These are phyloP conservation scores for Hymenoscyphus fraxineus DNA, from an alignment of 2,329 filamentous ascomycete species.

Conservation along the genomic window DNA sequence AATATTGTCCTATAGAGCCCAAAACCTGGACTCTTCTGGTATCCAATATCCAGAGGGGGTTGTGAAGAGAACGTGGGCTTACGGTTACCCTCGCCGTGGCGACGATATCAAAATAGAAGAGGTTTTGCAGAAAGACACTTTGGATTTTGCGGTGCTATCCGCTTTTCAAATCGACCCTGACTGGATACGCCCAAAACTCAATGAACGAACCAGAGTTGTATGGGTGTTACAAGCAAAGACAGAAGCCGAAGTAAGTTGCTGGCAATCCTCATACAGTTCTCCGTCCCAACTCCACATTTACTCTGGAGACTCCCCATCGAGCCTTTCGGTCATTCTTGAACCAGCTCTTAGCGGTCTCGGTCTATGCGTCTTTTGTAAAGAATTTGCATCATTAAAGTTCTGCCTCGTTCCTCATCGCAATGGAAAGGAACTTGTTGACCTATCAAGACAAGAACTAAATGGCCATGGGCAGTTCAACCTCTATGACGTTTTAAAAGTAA, in stretches of 20 bases:
- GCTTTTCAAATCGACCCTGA: slow-evolving; percentile 82
- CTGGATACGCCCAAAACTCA: slow-evolving; percentile 51
- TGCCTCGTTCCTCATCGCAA: too few relatives aligned
- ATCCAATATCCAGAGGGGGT: slow-evolving; percentile 47
- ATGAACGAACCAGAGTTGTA: slow-evolving; percentile 58
- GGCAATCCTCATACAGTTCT: background rate
- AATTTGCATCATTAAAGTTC: too few relatives aligned
- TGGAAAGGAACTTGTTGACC: too few relatives aligned
- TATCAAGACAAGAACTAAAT: too few relatives aligned
- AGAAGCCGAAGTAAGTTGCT: slow-evolving; percentile 47
- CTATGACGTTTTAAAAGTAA: too few relatives aligned
- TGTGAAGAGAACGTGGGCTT: slow-evolving; percentile 79
- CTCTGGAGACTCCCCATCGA: background rate
- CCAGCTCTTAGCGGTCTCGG: background rate
- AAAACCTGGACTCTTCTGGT: slow-evolving; percentile 12
- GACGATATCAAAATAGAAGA: slow-evolving; percentile 88
- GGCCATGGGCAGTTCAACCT: too few relatives aligned
- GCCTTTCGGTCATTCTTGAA: background rate
- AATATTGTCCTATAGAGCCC: background rate
- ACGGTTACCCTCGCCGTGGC: slow-evolving; percentile 54
- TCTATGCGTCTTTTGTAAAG: too few relatives aligned
- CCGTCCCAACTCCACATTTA: background rate
- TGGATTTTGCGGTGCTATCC: slow-evolving; percentile 77
- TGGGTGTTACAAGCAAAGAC: slow-evolving; percentile 54
- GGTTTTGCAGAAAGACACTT: slow-evolving; percentile 67